Conservation (phyloP, 169 alveolate genomes). For the Cryptosporidium andersoni region DNA sequence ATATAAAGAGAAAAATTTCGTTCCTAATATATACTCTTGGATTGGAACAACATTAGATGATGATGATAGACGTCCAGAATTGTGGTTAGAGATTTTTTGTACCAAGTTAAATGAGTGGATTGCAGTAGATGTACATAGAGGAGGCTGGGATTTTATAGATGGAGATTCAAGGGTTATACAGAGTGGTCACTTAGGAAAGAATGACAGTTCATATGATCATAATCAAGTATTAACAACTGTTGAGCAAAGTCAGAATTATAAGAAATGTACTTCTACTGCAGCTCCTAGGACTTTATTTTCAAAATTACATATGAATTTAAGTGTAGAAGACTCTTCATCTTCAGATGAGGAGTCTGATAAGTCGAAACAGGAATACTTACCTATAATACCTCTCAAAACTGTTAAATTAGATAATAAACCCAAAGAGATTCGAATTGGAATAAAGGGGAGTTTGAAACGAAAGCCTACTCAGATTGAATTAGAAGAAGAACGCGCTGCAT, state of each 20-base stretch:
- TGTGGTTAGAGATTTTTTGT: slow-evolving; percentile 56
- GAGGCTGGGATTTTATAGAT: slow-evolving; percentile 64
- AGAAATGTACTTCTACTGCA: too few relatives aligned
- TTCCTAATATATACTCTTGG: too few relatives aligned
- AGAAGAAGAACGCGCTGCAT: slow-evolving; percentile 43
- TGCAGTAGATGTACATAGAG: slow-evolving; percentile 61
- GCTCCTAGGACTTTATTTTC: slow-evolving; percentile 6
- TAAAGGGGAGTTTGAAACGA: too few relatives aligned
- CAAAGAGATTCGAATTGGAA: too few relatives aligned
- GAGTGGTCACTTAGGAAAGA: not conserved
- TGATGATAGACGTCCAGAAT: slow-evolving; percentile 56
- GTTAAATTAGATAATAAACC: not conserved
- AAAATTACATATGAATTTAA: slow-evolving; percentile 21
- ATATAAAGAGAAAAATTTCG: too few relatives aligned
- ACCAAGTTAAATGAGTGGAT: slow-evolving; percentile 61
- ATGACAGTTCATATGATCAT: not conserved
- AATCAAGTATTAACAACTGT: not conserved
- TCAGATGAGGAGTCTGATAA: not conserved
- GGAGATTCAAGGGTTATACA: not conserved
- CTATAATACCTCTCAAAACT: slow-evolving; percentile 40
- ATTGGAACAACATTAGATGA: not conserved
- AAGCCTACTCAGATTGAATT: slow-evolving; percentile 12
- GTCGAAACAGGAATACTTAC: not conserved
- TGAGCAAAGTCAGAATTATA: not conserved
- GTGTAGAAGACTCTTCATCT: slow-evolving; percentile 9